Evolutionary conservation across 805 yeast species (phyloP).

Genomic region (Jamesozyma lodderae): DNA sequence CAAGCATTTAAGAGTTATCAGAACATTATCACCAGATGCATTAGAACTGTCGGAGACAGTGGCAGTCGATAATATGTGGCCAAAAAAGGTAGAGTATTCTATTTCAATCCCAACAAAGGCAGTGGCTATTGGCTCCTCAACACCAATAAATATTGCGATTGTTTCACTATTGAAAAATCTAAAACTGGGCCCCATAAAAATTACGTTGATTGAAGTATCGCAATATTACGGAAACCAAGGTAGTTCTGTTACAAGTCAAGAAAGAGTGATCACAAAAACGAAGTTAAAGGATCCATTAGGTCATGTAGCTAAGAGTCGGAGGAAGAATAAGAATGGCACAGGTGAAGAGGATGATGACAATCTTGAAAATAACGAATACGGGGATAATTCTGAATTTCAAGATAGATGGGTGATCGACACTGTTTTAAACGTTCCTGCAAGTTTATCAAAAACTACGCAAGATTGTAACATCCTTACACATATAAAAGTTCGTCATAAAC

Average conservation of each 20-base stretch:
- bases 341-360: slow-evolving; percentile 15
- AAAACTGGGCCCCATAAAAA: slow-evolving; percentile 59
- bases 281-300: slow-evolving; percentile 34
- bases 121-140: slow-evolving; percentile 75
- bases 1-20: slow-evolving; percentile 68
- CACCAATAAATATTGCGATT: slow-evolving; percentile 60
- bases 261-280: slow-evolving; percentile 50
- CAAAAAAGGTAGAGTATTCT: slow-evolving; percentile 82
- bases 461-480: slow-evolving; percentile 66
- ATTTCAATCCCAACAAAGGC: slow-evolving; percentile 83
- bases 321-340: slow-evolving; percentile 18
- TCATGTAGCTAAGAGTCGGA: slow-evolving; percentile 19
- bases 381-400: slow-evolving; percentile 19
- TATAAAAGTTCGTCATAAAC: slow-evolving; percentile 80
- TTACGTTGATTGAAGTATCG: slow-evolving; percentile 59
- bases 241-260: slow-evolving; percentile 53
- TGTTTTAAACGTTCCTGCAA: slow-evolving; percentile 56
- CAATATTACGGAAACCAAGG: slow-evolving; percentile 47
- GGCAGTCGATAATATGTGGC: slow-evolving; percentile 95
- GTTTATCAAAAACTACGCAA: slow-evolving; percentile 69
- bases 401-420: slow-evolving; percentile 74
- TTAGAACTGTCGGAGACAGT: slow-evolving; percentile 85
- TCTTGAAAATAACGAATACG: no score
- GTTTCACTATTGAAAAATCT: slow-evolving; percentile 81
- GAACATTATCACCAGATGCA: slow-evolving; percentile 83